Evolutionary conservation across 148 eudicot genomes (phyloP).

Genomic region (Chenopodium album): DNA sequence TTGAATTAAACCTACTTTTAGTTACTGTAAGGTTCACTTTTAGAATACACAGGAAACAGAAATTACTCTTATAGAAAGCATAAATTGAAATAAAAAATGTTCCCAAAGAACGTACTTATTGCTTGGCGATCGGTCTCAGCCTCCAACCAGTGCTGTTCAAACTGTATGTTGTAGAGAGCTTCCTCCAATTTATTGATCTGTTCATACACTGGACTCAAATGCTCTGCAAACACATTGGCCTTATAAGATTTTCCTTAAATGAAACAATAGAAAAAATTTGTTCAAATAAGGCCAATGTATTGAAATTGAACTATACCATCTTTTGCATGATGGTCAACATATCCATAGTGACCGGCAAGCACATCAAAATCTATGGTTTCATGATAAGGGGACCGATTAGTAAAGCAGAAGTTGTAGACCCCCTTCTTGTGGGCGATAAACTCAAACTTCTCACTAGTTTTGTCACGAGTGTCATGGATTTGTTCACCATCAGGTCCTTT

Average conservation of each 20-base stretch:
- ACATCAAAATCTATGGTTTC: conserved; percentile 84
- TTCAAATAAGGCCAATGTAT: background rate
- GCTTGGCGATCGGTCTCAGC: conserved; percentile 86
- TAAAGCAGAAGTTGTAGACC: conserved; percentile 63
- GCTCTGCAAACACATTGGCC: conserved; percentile 47
- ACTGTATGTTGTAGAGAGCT: conserved; percentile 77
- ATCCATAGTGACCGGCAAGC: conserved; percentile 52
- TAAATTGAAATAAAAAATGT: background rate
- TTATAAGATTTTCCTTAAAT: background rate
- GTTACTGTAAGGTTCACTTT: background rate
- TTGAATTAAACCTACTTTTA: background rate
- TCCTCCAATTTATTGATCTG: conserved; percentile 72
- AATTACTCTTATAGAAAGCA: too few relatives aligned
- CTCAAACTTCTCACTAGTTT: conserved; percentile 64
- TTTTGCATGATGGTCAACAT: conserved; percentile 66
- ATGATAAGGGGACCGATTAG: conserved; percentile 70
- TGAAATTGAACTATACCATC: conserved; percentile 44
- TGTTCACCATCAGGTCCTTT: conserved; percentile 70
- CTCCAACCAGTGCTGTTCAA: conserved; percentile 88
- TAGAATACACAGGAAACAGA: background rate
- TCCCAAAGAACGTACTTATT: conserved; percentile 39
- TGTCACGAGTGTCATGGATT: conserved; percentile 49
- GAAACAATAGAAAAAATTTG: background rate
- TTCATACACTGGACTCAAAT: conserved; percentile 65
- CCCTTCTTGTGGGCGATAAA: conserved; percentile 59